Evolutionary conservation across 331 rosid species (phyloP).

Genomic region (Spiraea crenata): DNA sequence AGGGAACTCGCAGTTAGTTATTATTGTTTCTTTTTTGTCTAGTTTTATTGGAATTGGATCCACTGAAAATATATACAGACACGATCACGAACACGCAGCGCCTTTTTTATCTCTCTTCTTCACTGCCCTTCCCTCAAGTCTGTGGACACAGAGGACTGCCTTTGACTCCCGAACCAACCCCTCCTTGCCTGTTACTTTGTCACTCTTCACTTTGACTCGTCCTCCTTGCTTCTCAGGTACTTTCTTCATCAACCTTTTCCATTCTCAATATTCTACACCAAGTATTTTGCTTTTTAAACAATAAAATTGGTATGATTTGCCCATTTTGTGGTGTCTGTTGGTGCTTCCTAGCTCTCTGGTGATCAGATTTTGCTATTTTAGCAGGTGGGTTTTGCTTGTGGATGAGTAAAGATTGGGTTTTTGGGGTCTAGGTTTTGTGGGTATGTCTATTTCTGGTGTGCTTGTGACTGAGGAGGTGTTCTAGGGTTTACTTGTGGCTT

Average conservation of each 20-base stretch:
- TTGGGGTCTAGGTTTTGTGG: constrained; percentile 21
- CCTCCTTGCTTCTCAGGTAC: constrained; percentile 18
- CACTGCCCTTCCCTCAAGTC: background rate
- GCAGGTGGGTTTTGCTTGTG: constrained; percentile 30
- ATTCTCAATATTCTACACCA: too few relatives aligned
- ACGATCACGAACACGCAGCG: background rate
- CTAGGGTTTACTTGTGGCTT: constrained; percentile 34
- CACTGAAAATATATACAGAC: background rate
- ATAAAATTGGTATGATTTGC: background rate
- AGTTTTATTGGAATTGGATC: background rate
- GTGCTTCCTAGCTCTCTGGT: constrained; percentile 12
- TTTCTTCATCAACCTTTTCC: background rate
- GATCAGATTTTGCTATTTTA: constrained; percentile 20
- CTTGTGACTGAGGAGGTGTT: constrained; percentile 2
- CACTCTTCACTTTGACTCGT: constrained; percentile 6
- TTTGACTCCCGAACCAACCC: background rate
- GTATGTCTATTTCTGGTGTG: background rate
- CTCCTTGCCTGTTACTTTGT: background rate
- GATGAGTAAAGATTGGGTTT: constrained; percentile 11
- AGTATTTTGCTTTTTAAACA: background rate
- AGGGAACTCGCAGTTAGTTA: background rate
- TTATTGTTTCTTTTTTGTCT: too few relatives aligned
- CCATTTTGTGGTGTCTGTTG: background rate
- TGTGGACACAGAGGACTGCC: background rate
- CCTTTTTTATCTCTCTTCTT: background rate